Percentiles rank a stretch among this genome's conserved stretches.
These are phyloP conservation scores for Trichoderma lentiforme DNA, from an alignment of 2,329 filamentous ascomycete genomes.

Conservation along the genomic window DNA sequence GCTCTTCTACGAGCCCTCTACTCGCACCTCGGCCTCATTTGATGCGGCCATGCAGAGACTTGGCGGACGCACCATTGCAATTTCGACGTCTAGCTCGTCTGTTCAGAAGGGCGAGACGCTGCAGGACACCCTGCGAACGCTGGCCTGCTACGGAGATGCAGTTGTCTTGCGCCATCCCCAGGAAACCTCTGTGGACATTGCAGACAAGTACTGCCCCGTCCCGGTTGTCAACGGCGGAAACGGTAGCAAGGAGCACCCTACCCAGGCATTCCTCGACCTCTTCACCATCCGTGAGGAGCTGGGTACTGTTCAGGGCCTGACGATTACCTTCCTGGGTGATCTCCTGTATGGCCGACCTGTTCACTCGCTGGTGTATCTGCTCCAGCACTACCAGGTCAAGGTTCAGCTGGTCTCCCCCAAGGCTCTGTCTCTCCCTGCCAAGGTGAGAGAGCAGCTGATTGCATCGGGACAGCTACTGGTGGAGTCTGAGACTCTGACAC, in stretches of 20 bases:
- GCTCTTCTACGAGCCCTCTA: conserved; percentile 97
- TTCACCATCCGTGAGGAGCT: conserved; percentile 98
- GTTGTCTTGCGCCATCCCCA: conserved; percentile 94
- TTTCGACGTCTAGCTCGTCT: conserved; percentile 80
- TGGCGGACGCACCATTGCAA: conserved; percentile 78
- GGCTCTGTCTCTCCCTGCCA: conserved; percentile 70
- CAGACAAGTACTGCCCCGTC: conserved; percentile 81
- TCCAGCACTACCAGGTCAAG: conserved; percentile 91
- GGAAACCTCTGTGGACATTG: conserved; percentile 74
- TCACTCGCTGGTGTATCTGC: conserved; percentile 89
- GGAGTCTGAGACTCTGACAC: conserved; percentile 75
- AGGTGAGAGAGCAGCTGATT: conserved; percentile 69
- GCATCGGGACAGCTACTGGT: conserved; percentile 70
- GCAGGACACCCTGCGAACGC: conserved; percentile 87
- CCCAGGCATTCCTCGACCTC: conserved; percentile 93
- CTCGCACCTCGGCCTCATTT: conserved; percentile 90
- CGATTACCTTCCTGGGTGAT: conserved; percentile 93
- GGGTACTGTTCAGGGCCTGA: conserved; percentile 90
- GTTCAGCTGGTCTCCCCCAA: conserved; percentile 88
- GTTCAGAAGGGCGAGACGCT: conserved; percentile 93
- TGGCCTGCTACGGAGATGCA: conserved; percentile 91
- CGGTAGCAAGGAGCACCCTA: conserved; percentile 92
- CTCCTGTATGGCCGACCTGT: conserved; percentile 91
- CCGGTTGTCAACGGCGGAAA: conserved; percentile 98
- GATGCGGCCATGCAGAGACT: conserved; percentile 98